Evolutionary conservation across 495 filamentous ascomycete species (phyloP).

Genomic region (Penicillium desertorum): DNA sequence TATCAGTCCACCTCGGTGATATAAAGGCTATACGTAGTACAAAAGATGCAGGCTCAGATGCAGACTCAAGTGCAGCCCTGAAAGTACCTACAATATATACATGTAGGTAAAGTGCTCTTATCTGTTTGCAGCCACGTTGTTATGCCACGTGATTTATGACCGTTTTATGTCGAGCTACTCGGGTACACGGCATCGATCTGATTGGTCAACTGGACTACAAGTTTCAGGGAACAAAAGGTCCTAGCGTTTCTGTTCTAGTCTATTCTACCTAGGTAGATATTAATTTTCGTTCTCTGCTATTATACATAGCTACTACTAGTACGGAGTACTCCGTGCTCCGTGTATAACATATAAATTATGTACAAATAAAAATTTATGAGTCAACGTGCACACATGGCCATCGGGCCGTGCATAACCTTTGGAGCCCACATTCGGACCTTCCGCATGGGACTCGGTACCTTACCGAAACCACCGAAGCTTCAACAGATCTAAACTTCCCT

Average conservation of each 20-base stretch:
- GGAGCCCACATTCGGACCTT: not conserved
- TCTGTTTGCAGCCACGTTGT: conserved; percentile 8
- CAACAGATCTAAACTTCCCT: not conserved
- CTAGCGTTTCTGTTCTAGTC: not conserved
- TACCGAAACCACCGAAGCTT: conserved; percentile 3
- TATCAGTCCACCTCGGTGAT: not conserved
- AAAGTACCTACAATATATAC: too few relatives aligned
- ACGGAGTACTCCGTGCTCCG: too few relatives aligned
- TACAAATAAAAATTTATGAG: too few relatives aligned
- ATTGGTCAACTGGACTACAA: not conserved
- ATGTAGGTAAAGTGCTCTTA: not conserved
- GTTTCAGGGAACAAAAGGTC: not conserved
- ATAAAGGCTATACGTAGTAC: not conserved
- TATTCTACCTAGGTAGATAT: too few relatives aligned
- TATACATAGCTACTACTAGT: too few relatives aligned
- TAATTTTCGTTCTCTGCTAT: too few relatives aligned
- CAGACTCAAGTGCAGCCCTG: not conserved
- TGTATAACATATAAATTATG: too few relatives aligned
- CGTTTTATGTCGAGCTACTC: not conserved
- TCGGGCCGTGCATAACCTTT: conserved; percentile 6
- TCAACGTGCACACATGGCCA: too few relatives aligned
- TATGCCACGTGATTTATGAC: conserved; percentile 9
- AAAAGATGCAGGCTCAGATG: not conserved
- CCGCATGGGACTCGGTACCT: not conserved
- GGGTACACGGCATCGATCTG: conserved; percentile 8